phyloP scores from a whole-genome alignment of 495 filamentous ascomycete genomes.

The Penicillium pancosmium region DNA sequence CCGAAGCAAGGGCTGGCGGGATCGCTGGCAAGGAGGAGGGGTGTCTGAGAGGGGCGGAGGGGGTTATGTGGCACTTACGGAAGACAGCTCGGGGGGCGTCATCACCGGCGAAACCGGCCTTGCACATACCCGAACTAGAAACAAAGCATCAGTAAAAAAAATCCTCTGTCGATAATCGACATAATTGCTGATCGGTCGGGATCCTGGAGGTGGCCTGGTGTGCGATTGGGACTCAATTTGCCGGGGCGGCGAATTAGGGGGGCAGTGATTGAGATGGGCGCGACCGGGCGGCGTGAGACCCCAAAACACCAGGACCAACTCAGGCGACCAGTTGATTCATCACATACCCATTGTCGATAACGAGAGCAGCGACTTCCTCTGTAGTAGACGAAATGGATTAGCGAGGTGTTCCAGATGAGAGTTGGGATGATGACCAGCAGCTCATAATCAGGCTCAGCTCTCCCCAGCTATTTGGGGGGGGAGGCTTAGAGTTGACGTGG shows the following conservation, averaged over 20 bases:
- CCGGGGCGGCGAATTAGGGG: conserved; percentile 22
- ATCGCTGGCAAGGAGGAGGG: conserved; percentile 20
- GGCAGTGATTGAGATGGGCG: conserved; percentile 22
- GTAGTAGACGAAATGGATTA: conserved; percentile 55
- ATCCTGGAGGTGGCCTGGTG: conserved; percentile 12
- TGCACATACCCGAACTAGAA: conserved; percentile 98
- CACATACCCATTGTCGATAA: conserved; percentile 99
- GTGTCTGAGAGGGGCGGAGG: conserved; percentile 20
- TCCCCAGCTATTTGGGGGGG: conserved; percentile 17
- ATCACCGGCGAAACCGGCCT: conserved; percentile 99
- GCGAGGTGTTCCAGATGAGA: conserved; percentile 28
- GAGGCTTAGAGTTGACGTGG: conserved; percentile 32
- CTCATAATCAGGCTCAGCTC: conserved; percentile 7
- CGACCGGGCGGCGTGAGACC: conserved; percentile 31
- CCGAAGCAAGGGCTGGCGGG: conserved; percentile 35
- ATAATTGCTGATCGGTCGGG: conserved; percentile 1
- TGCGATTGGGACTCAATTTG: conserved; percentile 25
- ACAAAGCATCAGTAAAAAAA: conserved; percentile 50
- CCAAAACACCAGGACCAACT: conserved; percentile 28
- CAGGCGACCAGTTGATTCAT: conserved; percentile 18
- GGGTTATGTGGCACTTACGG: conserved; percentile 73
- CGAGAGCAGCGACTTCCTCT: conserved; percentile 99
- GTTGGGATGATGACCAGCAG: not conserved
- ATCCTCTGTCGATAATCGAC: conserved; percentile 5
- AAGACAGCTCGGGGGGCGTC: conserved; percentile 99